Evolutionary conservation across 23 red algal species (phyloP), one percentile per base, ranked within the genome.

Genomic region (Gracilaria domingensis): DNA sequence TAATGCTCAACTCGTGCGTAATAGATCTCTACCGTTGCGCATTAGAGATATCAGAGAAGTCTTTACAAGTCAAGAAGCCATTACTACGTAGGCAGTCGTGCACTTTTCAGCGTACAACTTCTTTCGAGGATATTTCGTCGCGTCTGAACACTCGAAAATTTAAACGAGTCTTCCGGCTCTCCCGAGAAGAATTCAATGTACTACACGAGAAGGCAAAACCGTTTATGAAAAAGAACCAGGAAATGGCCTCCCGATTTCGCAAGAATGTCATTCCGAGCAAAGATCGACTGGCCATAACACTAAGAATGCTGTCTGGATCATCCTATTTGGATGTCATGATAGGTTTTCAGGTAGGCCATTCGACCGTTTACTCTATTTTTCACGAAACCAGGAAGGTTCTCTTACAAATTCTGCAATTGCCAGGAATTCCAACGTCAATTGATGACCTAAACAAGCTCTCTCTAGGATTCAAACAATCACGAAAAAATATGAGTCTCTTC

Each of bases 291-390:
- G 42, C 42, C 42, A 45, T 80, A 2, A 80, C 48, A 38, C 30
- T 80, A 38, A 2, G 76, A 26, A 80, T 80, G 76, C 32, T 80
- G 7, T 4, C 76, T 7, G 76, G 76, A 33, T 4, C 49, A 11
- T 24, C 12, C 29, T 80, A 80, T 80, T 8, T 23, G 2, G 76
- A 80, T 38, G n/a, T 58, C n/a, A 57, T 80, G 76, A 16, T 55
- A 1, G 12, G 36, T 1, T 80, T 80, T 58, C 25, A 80, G 8
- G 30, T 80, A 13, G 76, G 76, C 5, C 42, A 25, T 0, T 34
- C 49, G 1, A 54, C 76, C 11, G 48, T 18, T 59, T 80, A 57
- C 44, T 24, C 35, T 7, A 56, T 80, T 5, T 80, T 80, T 58
- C 47, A 80, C 25, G 76, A 80, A 48, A 57, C 76, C 6, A 38